These are phyloP conservation scores for Pythium pyrilobum DNA, from an alignment of 352 stramenopile species.

Conservation along the genomic window DNA sequence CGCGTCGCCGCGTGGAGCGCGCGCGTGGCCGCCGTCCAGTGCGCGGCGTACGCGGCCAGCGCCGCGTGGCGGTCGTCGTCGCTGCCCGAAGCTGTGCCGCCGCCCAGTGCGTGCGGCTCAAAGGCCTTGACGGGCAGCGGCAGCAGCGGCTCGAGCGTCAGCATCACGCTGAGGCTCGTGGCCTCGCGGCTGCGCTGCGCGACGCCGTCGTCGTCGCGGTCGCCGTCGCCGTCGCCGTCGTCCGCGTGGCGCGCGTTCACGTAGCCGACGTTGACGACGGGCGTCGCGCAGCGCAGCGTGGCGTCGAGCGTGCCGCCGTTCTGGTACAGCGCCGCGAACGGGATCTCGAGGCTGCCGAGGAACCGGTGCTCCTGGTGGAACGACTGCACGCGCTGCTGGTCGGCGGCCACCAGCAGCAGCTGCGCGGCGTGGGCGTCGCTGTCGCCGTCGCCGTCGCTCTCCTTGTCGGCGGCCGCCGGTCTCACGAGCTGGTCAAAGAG, in stretches of 20 bases:
- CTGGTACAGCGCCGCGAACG: conserved; percentile 86
- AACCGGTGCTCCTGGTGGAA: conserved; percentile 79
- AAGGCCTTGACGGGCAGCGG: conserved; percentile 30
- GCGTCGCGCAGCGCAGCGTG: conserved; percentile 74
- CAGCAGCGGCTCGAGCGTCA: conserved; percentile 86
- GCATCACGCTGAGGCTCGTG: conserved; percentile 82
- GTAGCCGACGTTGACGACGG: conserved; percentile 85
- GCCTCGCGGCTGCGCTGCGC: conserved; percentile 41
- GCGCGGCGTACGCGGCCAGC: conserved; percentile 31
- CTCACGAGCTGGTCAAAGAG: conserved; percentile 88
- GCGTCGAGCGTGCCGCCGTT: conserved; percentile 73
- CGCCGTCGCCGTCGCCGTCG: conserved; percentile 2
- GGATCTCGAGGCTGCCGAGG: conserved; percentile 77
- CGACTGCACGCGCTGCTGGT: conserved; percentile 35
- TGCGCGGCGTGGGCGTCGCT: conserved; percentile 4
- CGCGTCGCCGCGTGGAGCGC: conserved; percentile 17
- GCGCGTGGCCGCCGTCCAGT: conserved; percentile 24
- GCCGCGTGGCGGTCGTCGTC: conserved; percentile 12
- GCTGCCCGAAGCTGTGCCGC: conserved; percentile 11
- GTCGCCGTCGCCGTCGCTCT: conserved; percentile 2
- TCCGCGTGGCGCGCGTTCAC: conserved; percentile 25
- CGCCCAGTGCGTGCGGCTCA: conserved; percentile 11
- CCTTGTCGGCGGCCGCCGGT: conserved; percentile 2
- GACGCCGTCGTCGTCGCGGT: conserved; percentile 27
- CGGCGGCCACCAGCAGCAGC: conserved; percentile 22